These are phyloP conservation scores for Pseudogymnoascus destructans DNA, from an alignment of 2,329 filamentous ascomycete genomes.

Conservation along the genomic window DNA sequence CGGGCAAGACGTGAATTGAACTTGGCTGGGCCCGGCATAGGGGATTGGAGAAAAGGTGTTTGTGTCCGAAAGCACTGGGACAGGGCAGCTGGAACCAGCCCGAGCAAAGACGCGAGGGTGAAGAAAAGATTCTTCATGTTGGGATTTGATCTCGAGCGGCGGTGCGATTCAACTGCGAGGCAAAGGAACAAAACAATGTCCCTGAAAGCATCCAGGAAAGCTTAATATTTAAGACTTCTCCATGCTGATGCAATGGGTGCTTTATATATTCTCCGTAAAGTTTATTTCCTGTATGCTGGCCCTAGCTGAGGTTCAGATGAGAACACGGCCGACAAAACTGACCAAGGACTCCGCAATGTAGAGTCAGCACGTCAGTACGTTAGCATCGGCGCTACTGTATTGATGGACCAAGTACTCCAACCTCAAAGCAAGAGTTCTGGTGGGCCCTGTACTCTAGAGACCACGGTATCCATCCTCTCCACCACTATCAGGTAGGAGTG, in stretches of 20 bases:
- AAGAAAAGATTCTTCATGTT: not conserved
- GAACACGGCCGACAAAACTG: not conserved
- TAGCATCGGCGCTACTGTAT: not conserved
- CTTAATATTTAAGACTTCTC: not conserved
- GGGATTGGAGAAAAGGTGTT: not conserved
- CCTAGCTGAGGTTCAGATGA: not conserved
- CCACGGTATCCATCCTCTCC: not conserved
- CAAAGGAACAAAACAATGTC: not conserved
- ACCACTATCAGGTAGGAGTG: not conserved
- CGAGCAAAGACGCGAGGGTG: not conserved
- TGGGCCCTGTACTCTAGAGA: not conserved
- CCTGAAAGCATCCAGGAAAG: not conserved
- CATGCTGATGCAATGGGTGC: not conserved
- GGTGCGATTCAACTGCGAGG: not conserved
- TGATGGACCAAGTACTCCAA: too few relatives aligned
- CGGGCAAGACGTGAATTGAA: conserved; percentile 4
- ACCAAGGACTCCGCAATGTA: not conserved
- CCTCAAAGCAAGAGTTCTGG: too few relatives aligned
- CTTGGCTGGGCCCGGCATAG: not conserved
- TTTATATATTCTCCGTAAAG: not conserved
- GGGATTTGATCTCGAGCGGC: not conserved
- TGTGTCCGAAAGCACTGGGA: not conserved
- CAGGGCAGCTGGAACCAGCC: not conserved
- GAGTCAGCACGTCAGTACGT: not conserved
- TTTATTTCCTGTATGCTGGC: not conserved